Percentiles rank a stretch among this genome's conserved stretches.
phyloP scores from a whole-genome alignment of 2,329 filamentous ascomycete genomes.

The Aspergillus calidoustus region DNA sequence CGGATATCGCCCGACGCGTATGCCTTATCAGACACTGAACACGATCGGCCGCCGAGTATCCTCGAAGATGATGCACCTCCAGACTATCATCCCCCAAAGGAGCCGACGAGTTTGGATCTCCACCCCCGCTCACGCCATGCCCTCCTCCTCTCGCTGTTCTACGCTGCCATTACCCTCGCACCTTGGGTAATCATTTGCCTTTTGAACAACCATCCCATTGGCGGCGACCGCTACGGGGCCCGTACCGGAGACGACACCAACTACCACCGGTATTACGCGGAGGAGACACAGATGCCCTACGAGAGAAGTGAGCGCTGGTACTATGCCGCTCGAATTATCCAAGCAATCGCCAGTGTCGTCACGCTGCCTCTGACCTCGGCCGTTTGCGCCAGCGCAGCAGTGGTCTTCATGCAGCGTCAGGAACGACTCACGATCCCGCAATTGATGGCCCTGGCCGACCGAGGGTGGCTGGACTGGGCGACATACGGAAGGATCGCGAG shows the following conservation, averaged over 20 bases:
- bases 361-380: conserved; percentile 29
- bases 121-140: not conserved
- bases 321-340: conserved; percentile 24
- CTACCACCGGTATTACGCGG: not conserved
- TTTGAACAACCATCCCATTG: conserved; percentile 12
- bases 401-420: conserved; percentile 30
- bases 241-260: not conserved
- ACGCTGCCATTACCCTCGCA: conserved; percentile 11
- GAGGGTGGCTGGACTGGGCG: conserved; percentile 25
- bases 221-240: conserved; percentile 19
- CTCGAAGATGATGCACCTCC: not conserved
- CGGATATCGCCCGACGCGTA: not conserved
- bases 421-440: conserved; percentile 26
- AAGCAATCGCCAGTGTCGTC: conserved; percentile 25
- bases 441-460: conserved; percentile 29
- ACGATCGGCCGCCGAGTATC: not conserved
- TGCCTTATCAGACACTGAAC: not conserved
- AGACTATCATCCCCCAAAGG: not conserved
- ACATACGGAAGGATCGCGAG: conserved; percentile 8
- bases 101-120: not conserved
- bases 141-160: conserved; percentile 4
- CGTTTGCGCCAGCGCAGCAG: conserved; percentile 30
- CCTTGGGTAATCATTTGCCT: conserved; percentile 11
- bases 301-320: conserved; percentile 21
- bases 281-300: not conserved